Conservation (phyloP, 192 early-diverging fungal species). For the Coemansia erecta region DNA sequence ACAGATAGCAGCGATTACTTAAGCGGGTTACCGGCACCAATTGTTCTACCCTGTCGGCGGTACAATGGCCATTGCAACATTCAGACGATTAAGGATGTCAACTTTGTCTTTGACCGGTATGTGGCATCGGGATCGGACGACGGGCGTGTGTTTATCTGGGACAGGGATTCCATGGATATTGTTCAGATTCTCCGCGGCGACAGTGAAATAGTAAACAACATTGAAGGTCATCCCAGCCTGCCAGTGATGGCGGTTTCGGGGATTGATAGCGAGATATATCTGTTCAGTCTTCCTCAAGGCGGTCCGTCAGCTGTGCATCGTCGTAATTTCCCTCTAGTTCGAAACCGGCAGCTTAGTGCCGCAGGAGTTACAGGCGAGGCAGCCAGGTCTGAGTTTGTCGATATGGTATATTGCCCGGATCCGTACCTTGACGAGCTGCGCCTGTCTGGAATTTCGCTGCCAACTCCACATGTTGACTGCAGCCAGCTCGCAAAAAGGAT, state of each 20-base stretch:
- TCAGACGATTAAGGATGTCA: slow-evolving; percentile 72
- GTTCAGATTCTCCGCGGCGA: slow-evolving; percentile 69
- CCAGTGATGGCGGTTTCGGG: slow-evolving; percentile 67
- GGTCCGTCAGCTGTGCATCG: slow-evolving; percentile 34
- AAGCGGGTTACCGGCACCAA: slow-evolving; percentile 8
- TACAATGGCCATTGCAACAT: slow-evolving; percentile 42
- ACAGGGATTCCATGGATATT: slow-evolving; percentile 58
- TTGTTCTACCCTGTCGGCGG: slow-evolving; percentile 26
- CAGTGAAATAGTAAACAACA: slow-evolving; percentile 57
- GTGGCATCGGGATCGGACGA: slow-evolving; percentile 79
- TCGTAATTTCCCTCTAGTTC: slow-evolving; percentile 29
- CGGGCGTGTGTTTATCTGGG: slow-evolving; percentile 68
- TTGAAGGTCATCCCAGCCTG: slow-evolving; percentile 59
- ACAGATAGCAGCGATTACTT: not conserved
- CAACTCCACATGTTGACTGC: slow-evolving; percentile 8
- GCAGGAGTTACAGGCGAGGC: slow-evolving; percentile 7
- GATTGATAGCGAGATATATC: slow-evolving; percentile 71
- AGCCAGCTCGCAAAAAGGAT: not conserved
- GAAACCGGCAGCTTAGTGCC: slow-evolving; percentile 11
- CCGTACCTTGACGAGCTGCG: slow-evolving; percentile 28
- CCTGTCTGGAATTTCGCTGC: slow-evolving; percentile 9
- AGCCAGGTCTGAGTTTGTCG: slow-evolving; percentile 9
- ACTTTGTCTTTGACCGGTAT: slow-evolving; percentile 66
- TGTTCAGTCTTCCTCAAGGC: slow-evolving; percentile 57
- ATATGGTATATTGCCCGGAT: slow-evolving; percentile 21